Conservation (phyloP, 768 basidiomycete species). For the Psilocybe sp. region DNA sequence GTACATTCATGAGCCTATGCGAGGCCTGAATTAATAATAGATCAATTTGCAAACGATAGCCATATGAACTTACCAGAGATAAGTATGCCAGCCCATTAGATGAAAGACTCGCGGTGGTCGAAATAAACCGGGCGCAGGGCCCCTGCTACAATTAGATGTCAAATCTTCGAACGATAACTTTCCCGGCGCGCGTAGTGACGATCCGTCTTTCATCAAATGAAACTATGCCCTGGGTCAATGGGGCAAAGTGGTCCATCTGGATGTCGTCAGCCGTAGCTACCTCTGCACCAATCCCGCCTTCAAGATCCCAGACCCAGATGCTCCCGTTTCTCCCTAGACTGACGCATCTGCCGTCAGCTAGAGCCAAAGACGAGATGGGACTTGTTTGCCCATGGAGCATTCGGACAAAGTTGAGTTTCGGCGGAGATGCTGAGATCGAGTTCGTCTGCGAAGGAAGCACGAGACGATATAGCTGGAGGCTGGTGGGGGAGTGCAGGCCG, state of each 20-base stretch:
- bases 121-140: constrained; percentile 1
- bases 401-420: constrained; percentile 71
- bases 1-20: constrained; percentile 7
- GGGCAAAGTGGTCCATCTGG: constrained; percentile 14
- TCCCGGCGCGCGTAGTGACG: constrained; percentile 43
- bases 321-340: constrained; percentile 68
- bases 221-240: constrained; percentile 40
- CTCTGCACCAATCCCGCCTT: constrained; percentile 50
- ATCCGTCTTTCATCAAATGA: constrained; percentile 77
- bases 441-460: constrained; percentile 48
- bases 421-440: constrained; percentile 48
- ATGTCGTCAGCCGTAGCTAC: constrained; percentile 29
- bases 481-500: constrained; percentile 37
- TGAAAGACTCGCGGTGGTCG: no score
- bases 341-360: constrained; percentile 83
- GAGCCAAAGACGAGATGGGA: constrained; percentile 61
- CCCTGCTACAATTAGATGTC: constrained; percentile 37
- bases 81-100: no score
- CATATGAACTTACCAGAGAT: no score
- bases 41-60: no score
- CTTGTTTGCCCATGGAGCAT: constrained; percentile 69
- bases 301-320: constrained; percentile 87
- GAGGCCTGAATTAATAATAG: no score
- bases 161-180: constrained; percentile 52
- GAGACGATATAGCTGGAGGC: constrained; percentile 75